These are phyloP conservation scores for Cyclotella cryptica DNA, from an alignment of 108 stramenopile species.

Conservation along the genomic window DNA sequence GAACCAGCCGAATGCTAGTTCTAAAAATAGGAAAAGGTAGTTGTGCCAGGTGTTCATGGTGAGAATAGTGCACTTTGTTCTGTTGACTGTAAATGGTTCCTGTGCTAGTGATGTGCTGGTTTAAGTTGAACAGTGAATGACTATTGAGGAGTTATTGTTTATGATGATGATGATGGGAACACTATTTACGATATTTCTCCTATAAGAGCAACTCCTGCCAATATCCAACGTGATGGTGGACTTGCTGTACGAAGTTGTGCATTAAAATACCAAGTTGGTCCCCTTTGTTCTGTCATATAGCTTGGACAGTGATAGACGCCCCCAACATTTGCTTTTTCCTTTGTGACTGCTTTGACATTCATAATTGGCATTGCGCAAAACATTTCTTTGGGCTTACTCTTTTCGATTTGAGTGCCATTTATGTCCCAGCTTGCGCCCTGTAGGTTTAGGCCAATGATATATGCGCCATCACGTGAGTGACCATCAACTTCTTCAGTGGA, in stretches of 20 bases:
- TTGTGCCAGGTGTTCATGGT: too few relatives aligned
- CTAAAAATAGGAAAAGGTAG: too few relatives aligned
- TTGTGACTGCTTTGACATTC: conserved; percentile 81
- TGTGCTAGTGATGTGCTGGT: too few relatives aligned
- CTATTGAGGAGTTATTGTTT: too few relatives aligned
- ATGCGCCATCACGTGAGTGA: conserved; percentile 83
- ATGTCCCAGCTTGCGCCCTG: conserved; percentile 91
- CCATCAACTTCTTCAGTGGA: conserved; percentile 75
- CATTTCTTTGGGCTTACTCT: conserved; percentile 90
- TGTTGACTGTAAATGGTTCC: too few relatives aligned
- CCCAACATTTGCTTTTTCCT: conserved; percentile 81
- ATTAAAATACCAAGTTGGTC: conserved; percentile 85
- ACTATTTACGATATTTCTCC: conserved; percentile 57
- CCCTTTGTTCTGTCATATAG: conserved; percentile 85
- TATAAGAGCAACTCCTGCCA: conserved; percentile 85
- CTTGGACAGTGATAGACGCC: conserved; percentile 83
- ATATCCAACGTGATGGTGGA: conserved; percentile 78
- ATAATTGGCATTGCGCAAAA: conserved; percentile 88
- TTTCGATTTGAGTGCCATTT: conserved; percentile 61
- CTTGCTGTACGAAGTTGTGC: conserved; percentile 88
- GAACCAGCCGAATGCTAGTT: too few relatives aligned
- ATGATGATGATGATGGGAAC: too few relatives aligned
- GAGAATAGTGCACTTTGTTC: too few relatives aligned
- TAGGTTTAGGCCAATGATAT: conserved; percentile 76
- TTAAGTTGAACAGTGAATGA: too few relatives aligned